Evolutionary conservation across 177 flowering plant genomes (phyloP), one percentile per base, ranked within the genome.

Genomic region (Telopea speciosissima): DNA sequence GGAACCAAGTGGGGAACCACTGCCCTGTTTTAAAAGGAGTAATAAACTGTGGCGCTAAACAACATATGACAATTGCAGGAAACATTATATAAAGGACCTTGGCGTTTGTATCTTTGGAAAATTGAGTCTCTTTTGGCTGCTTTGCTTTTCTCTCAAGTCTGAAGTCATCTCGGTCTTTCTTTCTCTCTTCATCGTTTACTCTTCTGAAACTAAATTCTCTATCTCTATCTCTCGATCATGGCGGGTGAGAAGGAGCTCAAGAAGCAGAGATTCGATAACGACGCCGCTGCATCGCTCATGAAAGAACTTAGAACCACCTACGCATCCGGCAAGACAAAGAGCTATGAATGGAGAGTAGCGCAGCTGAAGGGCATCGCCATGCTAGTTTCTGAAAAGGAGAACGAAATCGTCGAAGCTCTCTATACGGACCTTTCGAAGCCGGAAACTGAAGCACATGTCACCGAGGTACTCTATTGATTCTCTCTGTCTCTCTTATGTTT

Each of bases 341-440:
- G 82, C 68, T 84, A 81, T 44, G 82, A 84, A 36, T 86, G 89
- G 87, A 78, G 89, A 78, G 70, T 73, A 17, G 17, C 70, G 42
- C 89, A 86, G 80, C 56, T 86, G 72, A 75, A 78, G 66, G 72
- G 71, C 21, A 60, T 86, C 0, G 0, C 75, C 24, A 84, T 40
- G 78, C 75, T 85, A 76, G 2, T 72, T 21, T 74, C 74, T 0
- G 79, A 82, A 3, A 75, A 71, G 25, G 86, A 85, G 77, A 33
- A 56, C 9, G 81, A 77, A 6, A 80, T 85, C 45, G 25, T 70
- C 52, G 81, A 73, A n/a, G 86, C 85, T 59, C 84, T 85, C 33
- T 70, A 65, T 9, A 36, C 74, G 22, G 88, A 85, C 49, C 82
- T 85, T 21, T 36, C 73, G 56, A 85, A 83, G 76, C 86, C 86